Base-by-base conservation (phyloP, 345 rosid species). In the Populus alba region DNA sequence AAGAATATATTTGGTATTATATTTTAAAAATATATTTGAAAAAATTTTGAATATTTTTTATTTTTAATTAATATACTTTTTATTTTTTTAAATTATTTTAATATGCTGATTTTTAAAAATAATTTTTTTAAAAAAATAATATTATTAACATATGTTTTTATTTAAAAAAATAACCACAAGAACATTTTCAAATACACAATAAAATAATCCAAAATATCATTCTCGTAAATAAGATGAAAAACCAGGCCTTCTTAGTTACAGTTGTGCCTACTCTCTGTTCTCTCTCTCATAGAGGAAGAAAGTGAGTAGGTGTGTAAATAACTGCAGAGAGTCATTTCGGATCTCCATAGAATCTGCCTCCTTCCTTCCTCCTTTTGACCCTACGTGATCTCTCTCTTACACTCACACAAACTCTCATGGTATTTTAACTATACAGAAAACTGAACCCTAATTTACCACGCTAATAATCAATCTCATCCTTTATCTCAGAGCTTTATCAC, bases 281-380 rank as follows among this genome's bases (percentile, higher is more conserved):
- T 47, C 23, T 31, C 0, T 8, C 70, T 16, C n/a, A 12, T 7
- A 22, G 51, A 41, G 71, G 62, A 65, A 13, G 41, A 5, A 2
- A 63, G n/a, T 53, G 39, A 10, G 20, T 13, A 33, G 66, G 61
- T 77, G 68, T 78, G 79, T 84, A 85, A 78, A 57, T 55, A 6
- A 76, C 55, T 37, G 57, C 49, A 65, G 59, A 67, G 59, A 47
- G 62, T 77, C 78, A 51, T 84, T 81, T 85, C 83, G 80, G 87
- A 81, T 88, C 13, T 2, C 86, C 87, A 83, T 81, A 77, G 81
- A 71, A 79, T 84, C 79, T 81, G 81, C 79, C 41, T 77, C 49
- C 69, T 70, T 67, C 2, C 37, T n/a, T 25, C 61, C 33, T 43
- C 15, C 62, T 49, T 49, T 6, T 23, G 29, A 9, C 4, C n/a